phyloP scores from a whole-genome alignment of 805 yeast genomes.

The Yamadazyma akitaensis region DNA sequence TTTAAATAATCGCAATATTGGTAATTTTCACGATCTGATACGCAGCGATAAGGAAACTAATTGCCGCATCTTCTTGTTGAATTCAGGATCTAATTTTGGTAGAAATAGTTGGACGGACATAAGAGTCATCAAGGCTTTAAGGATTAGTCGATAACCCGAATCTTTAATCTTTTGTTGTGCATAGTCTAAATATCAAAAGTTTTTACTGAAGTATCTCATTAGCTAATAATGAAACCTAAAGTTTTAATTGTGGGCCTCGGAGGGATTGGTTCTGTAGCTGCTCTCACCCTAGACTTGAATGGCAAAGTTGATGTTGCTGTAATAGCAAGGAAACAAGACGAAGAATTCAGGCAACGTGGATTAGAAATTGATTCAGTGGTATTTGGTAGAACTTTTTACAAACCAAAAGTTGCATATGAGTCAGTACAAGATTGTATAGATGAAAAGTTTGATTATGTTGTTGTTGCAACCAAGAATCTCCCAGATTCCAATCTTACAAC shows the following conservation, averaged over 20 bases:
- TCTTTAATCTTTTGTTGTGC: too few relatives aligned
- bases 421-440: constrained; percentile 27
- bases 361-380: constrained; percentile 29
- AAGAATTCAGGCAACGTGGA: constrained; percentile 26
- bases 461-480: constrained; percentile 37
- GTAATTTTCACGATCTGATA: too few relatives aligned
- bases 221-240: constrained; percentile 17
- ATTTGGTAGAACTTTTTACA: constrained; percentile 32
- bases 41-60: too few relatives aligned
- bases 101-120: too few relatives aligned
- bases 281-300: constrained; percentile 53
- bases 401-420: constrained; percentile 27
- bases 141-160: too few relatives aligned
- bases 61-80: too few relatives aligned
- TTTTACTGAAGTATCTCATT: too few relatives aligned
- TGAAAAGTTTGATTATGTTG: constrained; percentile 34
- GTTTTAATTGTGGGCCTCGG: constrained; percentile 77
- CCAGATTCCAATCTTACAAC: constrained; percentile 37
- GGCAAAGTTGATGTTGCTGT: constrained; percentile 41
- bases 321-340: constrained; percentile 37
- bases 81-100: too few relatives aligned
- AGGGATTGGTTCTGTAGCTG: constrained; percentile 80
- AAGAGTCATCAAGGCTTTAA: too few relatives aligned
- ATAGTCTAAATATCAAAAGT: too few relatives aligned
- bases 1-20: too few relatives aligned